Evolutionary conservation across 148 eudicot genomes (phyloP).

Genomic region (Rheum nobile): DNA sequence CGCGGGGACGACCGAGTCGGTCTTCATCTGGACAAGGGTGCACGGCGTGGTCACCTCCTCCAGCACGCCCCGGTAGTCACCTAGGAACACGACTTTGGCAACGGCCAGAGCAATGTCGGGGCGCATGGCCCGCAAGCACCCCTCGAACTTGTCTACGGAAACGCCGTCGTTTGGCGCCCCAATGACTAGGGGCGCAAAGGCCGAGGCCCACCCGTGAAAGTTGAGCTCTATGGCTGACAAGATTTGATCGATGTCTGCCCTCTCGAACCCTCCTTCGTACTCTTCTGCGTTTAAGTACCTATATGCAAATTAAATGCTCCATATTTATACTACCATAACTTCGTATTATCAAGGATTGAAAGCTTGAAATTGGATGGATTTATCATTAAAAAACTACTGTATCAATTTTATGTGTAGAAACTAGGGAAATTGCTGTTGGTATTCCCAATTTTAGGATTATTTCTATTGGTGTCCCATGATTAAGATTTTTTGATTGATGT

Average conservation of each 20-base stretch:
- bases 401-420: too few relatives aligned
- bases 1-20: conserved; percentile 52
- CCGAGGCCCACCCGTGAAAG: conserved; percentile 46
- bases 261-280: conserved; percentile 84
- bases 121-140: conserved; percentile 39
- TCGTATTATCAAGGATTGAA: too few relatives aligned
- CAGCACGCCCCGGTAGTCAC: conserved; percentile 50
- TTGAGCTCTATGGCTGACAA: conserved; percentile 43
- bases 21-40: conserved; percentile 49
- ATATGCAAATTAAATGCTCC: too few relatives aligned
- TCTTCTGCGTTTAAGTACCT: conserved; percentile 65
- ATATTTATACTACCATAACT: too few relatives aligned
- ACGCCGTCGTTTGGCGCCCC: conserved; percentile 31
- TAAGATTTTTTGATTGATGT: too few relatives aligned
- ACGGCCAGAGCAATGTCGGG: conserved; percentile 47
- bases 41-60: conserved; percentile 54
- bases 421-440: too few relatives aligned
- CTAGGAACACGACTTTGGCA: conserved; percentile 54
- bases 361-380: background rate
- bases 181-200: conserved; percentile 37
- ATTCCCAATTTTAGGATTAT: too few relatives aligned
- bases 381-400: too few relatives aligned
- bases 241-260: conserved; percentile 41
- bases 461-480: too few relatives aligned
- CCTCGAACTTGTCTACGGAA: conserved; percentile 26